Evolutionary conservation across 2,329 filamentous ascomycete genomes (phyloP).

Genomic region (Cercospora zeina): DNA sequence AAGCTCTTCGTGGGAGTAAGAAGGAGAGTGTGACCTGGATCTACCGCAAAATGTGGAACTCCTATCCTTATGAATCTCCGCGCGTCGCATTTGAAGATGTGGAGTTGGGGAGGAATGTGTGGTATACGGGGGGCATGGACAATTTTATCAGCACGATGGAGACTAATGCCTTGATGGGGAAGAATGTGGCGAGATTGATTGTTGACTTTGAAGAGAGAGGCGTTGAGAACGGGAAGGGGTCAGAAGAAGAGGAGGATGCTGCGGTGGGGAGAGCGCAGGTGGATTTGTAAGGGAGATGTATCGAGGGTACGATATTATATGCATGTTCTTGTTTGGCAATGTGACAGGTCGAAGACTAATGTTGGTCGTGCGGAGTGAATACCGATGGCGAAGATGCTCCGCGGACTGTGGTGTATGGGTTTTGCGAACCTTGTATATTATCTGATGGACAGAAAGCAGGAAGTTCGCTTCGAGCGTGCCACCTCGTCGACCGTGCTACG

Average conservation of each 20-base stretch:
- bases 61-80: slow-evolving; percentile 83
- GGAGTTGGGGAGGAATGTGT: slow-evolving; percentile 65
- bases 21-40: slow-evolving; percentile 68
- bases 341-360: no score
- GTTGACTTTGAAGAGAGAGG: slow-evolving; percentile 48
- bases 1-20: slow-evolving; percentile 35
- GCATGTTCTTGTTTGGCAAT: no score
- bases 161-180: slow-evolving; percentile 87
- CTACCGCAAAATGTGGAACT: slow-evolving; percentile 73
- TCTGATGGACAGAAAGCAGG: neutral
- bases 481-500: neutral
- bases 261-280: neutral
- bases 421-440: no score
- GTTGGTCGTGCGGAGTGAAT: neutral
- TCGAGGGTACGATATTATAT: neutral
- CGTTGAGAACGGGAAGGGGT: neutral
- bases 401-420: neutral
- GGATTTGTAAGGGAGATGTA: neutral
- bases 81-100: slow-evolving; percentile 84
- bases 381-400: neutral
- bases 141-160: slow-evolving; percentile 98
- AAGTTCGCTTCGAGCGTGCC: neutral
- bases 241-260: neutral
- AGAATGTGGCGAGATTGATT: slow-evolving; percentile 74
- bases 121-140: slow-evolving; percentile 72